phyloP scores from a whole-genome alignment of 192 early-diverging fungal species.

The Coemansia sp. region DNA sequence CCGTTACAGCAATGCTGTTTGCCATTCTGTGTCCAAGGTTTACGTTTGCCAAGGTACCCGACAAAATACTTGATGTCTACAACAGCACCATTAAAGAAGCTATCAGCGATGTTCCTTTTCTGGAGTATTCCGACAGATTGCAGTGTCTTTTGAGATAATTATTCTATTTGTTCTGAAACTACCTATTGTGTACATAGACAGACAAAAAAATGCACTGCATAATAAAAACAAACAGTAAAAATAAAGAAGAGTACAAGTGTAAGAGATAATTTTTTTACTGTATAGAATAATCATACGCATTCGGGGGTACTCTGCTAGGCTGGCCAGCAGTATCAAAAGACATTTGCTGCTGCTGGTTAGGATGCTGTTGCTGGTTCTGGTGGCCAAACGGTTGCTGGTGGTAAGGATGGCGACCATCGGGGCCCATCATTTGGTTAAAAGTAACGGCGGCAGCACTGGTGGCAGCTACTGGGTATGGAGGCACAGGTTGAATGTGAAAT shows the following conservation, averaged over 20 bases:
- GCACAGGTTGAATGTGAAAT: not conserved
- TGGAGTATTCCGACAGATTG: not conserved
- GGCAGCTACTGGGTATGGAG: not conserved
- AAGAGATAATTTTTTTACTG: not conserved
- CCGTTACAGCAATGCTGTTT: not conserved
- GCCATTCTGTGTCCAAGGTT: not conserved
- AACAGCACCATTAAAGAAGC: not conserved
- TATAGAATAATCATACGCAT: conserved; percentile 13
- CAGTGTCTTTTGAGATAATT: not conserved
- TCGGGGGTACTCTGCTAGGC: conserved; percentile 7
- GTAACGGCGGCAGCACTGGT: not conserved
- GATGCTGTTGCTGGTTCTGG: not conserved
- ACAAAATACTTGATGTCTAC: not conserved
- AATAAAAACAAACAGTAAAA: not conserved
- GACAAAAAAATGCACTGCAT: too few relatives aligned
- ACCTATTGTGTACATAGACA: too few relatives aligned
- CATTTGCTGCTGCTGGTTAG: not conserved
- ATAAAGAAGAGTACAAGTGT: not conserved
- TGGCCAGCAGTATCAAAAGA: not conserved
- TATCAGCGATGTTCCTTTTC: not conserved
- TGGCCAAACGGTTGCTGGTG: conserved; percentile 4
- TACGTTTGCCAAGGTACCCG: not conserved
- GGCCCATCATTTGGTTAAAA: conserved; percentile 26
- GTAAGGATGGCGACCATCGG: not conserved
- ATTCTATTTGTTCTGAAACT: too few relatives aligned